These are phyloP conservation scores for Colletotrichum plurivorum DNA, from an alignment of 2,329 filamentous ascomycete genomes.

Conservation along the genomic window DNA sequence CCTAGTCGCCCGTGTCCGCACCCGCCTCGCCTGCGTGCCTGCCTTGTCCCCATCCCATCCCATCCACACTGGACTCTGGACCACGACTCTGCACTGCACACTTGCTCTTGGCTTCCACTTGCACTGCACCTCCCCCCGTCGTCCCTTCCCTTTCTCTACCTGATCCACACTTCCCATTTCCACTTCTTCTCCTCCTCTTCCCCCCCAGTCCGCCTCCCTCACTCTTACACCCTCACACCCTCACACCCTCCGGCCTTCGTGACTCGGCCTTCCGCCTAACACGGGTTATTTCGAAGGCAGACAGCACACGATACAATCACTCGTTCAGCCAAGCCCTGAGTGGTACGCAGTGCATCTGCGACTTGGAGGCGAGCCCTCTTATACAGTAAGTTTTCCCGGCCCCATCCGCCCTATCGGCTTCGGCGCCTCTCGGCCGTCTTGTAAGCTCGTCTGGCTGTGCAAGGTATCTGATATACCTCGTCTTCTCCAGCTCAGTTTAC, in stretches of 20 bases:
- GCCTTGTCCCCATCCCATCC: conserved; percentile 2
- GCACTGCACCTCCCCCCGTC: conserved; percentile 20
- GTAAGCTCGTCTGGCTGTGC: conserved; percentile 24
- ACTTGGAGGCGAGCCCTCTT: conserved; percentile 2
- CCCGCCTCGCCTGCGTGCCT: conserved; percentile 7
- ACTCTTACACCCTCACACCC: conserved; percentile 5
- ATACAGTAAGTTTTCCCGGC: conserved; percentile 14
- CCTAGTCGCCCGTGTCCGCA: not conserved
- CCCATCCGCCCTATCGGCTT: not conserved
- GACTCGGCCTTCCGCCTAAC: conserved; percentile 31
- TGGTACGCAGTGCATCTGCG: conserved; percentile 1
- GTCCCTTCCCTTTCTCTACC: conserved; percentile 13
- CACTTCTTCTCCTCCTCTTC: conserved; percentile 24
- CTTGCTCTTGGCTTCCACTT: not conserved
- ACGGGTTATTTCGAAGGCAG: conserved; percentile 17
- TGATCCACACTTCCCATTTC: conserved; percentile 32
- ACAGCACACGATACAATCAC: not conserved
- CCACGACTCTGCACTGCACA: not conserved
- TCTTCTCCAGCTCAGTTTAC: conserved; percentile 10
- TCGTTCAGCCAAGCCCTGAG: conserved; percentile 4
- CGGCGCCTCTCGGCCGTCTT: conserved; percentile 7
- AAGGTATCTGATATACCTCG: conserved; percentile 35
- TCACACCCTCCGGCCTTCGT: conserved; percentile 22
- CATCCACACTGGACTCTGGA: conserved; percentile 12
- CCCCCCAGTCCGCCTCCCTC: conserved; percentile 33